Conservation (phyloP, 176 grass and related monocot genomes). For the Ampelocalamus luodianensis region DNA sequence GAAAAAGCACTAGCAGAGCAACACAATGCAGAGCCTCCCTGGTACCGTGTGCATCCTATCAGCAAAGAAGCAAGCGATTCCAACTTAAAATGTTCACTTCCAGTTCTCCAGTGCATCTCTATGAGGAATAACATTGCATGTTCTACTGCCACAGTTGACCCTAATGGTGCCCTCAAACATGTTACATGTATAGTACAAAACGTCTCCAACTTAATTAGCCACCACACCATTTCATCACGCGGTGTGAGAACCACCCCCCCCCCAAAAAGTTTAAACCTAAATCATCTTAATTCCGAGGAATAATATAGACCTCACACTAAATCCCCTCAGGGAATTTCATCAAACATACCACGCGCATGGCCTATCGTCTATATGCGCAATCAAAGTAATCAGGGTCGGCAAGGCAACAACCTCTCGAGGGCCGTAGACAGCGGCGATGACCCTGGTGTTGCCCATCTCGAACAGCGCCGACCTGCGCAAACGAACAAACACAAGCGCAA, state of each 20-base stretch:
- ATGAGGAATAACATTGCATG: neutral
- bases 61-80: constrained; percentile 17
- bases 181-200: neutral
- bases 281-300: neutral
- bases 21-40: neutral
- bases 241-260: neutral
- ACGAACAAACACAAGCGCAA: neutral
- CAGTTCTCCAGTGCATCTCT: neutral
- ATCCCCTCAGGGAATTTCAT: neutral
- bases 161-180: constrained; percentile 7
- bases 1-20: neutral
- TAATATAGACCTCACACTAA: neutral
- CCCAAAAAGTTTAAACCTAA: neutral
- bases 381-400: constrained; percentile 1
- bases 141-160: neutral
- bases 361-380: neutral
- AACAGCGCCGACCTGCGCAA: constrained; percentile 78
- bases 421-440: constrained; percentile 86
- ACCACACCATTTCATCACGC: neutral
- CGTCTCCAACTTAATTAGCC: neutral
- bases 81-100: neutral
- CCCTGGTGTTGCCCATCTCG: constrained; percentile 97
- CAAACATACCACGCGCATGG: constrained; percentile 18
- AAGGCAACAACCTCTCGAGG: constrained; percentile 69
- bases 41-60: neutral